Percentiles rank a stretch among this genome's conserved stretches.
Conservation (phyloP, 345 rosid genomes). For the Raphanus raphanistrum region DNA sequence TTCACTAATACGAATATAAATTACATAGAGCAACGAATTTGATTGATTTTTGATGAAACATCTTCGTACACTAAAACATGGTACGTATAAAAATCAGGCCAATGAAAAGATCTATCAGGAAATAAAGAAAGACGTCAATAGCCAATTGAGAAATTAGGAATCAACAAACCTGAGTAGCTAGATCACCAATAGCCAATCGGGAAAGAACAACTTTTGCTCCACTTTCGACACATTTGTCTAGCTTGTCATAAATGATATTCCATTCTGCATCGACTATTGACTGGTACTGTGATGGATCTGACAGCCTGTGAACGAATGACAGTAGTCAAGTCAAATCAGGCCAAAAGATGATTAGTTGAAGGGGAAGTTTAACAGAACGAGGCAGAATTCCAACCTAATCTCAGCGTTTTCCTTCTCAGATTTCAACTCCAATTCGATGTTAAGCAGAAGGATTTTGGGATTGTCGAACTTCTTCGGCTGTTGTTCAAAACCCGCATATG, state of each 20-base stretch:
- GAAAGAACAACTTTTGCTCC: conserved; percentile 98
- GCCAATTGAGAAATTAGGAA: neutral
- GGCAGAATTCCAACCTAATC: conserved; percentile 59
- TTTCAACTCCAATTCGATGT: conserved; percentile 92
- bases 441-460: conserved; percentile 81
- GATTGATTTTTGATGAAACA: conserved; percentile 3
- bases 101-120: neutral
- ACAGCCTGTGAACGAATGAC: conserved; percentile 53
- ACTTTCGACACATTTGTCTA: conserved; percentile 90
- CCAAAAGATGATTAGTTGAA: conserved; percentile 14
- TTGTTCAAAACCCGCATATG: conserved; percentile 98
- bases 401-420: conserved; percentile 99
- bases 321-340: conserved; percentile 14
- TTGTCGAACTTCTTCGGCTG: conserved; percentile 90
- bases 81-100: conserved; percentile 10
- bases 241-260: conserved; percentile 98
- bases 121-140: neutral
- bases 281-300: conserved; percentile 96
- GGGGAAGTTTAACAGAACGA: neutral
- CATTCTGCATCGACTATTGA: conserved; percentile 99
- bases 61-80: neutral
- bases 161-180: conserved; percentile 82
- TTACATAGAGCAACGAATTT: conserved; percentile 3
- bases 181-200: conserved; percentile 96
- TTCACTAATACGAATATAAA: conserved; percentile 1